phyloP scores from a whole-genome alignment of 345 rosid genomes.

The Lepidium didymum region DNA sequence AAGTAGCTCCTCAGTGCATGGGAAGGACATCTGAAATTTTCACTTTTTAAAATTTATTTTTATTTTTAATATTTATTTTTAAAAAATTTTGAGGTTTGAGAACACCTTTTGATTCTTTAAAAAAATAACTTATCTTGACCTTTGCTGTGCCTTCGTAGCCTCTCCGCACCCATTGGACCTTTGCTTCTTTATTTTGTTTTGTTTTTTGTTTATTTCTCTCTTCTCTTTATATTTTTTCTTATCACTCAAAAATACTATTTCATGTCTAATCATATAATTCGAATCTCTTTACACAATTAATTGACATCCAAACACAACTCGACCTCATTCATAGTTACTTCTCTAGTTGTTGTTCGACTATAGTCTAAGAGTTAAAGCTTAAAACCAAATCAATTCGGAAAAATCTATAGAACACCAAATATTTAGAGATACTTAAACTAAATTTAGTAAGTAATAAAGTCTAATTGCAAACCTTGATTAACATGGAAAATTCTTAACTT shows the following conservation, averaged over 20 bases:
- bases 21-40: constrained; percentile 30
- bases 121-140: constrained; percentile 28
- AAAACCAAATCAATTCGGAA: no score
- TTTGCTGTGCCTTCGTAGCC: constrained; percentile 28
- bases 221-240: background rate
- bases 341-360: no score
- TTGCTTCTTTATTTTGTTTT: constrained; percentile 13
- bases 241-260: constrained; percentile 13
- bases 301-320: constrained; percentile 6
- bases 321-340: background rate
- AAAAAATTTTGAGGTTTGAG: background rate
- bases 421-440: no score
- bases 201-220: background rate
- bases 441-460: no score
- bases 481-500: no score
- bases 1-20: constrained; percentile 43
- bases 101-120: constrained; percentile 22
- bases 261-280: constrained; percentile 25
- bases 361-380: no score
- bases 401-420: no score
- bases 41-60: background rate
- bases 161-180: constrained; percentile 29
- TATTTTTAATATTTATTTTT: background rate
- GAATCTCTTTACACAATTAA: constrained; percentile 18
- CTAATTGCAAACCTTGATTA: no score